Conservation (phyloP, 768 basidiomycete species). For the Russula sp. region DNA sequence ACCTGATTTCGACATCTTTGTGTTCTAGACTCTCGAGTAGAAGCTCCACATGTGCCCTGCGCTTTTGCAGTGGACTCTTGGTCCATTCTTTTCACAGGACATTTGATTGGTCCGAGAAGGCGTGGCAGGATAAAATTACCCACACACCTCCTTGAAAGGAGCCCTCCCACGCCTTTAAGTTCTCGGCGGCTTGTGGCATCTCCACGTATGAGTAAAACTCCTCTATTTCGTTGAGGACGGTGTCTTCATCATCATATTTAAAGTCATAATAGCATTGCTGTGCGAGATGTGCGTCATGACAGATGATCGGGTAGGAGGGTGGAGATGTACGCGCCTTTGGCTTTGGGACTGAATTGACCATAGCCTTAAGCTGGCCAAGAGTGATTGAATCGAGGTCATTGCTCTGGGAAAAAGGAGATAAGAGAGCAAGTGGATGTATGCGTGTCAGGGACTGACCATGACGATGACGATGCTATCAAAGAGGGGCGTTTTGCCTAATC, state of each 20-base stretch:
- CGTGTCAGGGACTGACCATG: slow-evolving; percentile 8
- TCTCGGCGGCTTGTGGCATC: slow-evolving; percentile 84
- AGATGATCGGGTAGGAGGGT: not conserved
- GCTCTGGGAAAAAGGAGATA: slow-evolving; percentile 8
- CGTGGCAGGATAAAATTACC: not conserved
- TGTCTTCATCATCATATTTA: slow-evolving; percentile 94
- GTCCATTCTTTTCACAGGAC: slow-evolving; percentile 64
- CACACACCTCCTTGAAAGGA: slow-evolving; percentile 69
- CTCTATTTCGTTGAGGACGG: slow-evolving; percentile 90
- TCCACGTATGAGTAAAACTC: slow-evolving; percentile 98
- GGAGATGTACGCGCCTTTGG: slow-evolving; percentile 50
- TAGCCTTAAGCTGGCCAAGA: slow-evolving; percentile 70
- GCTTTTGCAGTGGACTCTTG: slow-evolving; percentile 48
- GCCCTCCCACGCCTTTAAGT: slow-evolving; percentile 80
- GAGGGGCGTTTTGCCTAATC: slow-evolving; percentile 1
- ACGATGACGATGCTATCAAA: not conserved
- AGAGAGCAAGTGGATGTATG: not conserved
- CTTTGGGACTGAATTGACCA: slow-evolving; percentile 62
- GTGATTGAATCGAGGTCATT: slow-evolving; percentile 62
- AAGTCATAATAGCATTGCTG: slow-evolving; percentile 88
- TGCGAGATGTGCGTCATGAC: slow-evolving; percentile 16
- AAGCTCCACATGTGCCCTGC: slow-evolving; percentile 68
- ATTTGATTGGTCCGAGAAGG: slow-evolving; percentile 9
- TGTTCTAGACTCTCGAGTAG: slow-evolving; percentile 87
- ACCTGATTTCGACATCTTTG: slow-evolving; percentile 73